These are phyloP conservation scores for Phialemoniopsis sp. DNA, from an alignment of 2,329 filamentous ascomycete species.

Conservation along the genomic window DNA sequence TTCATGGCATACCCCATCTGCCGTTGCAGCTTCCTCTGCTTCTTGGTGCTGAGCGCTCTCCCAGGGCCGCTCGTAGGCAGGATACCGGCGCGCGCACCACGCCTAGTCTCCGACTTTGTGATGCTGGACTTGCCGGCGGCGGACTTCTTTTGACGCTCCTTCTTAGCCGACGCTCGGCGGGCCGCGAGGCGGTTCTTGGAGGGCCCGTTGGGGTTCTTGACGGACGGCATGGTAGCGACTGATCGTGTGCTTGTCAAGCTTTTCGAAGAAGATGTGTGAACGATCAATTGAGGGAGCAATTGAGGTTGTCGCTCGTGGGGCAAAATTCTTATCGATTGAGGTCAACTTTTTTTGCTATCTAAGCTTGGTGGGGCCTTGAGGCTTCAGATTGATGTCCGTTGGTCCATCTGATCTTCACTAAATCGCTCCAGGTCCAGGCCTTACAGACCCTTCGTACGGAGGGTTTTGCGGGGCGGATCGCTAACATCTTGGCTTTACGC, in stretches of 20 bases:
- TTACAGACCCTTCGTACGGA: no score
- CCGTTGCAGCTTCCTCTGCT: constrained; percentile 51
- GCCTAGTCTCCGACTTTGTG: constrained; percentile 31
- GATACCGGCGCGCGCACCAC: constrained; percentile 48
- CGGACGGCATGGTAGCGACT: constrained; percentile 41
- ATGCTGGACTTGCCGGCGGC: constrained; percentile 18
- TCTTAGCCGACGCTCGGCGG: constrained; percentile 37
- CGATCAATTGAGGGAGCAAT: no score
- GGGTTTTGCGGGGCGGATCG: no score
- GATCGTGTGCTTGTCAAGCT: background rate
- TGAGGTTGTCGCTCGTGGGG: no score
- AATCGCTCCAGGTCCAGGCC: no score
- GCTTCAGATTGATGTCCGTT: no score
- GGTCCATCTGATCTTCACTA: no score
- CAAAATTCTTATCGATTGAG: no score
- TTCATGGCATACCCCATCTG: constrained; percentile 46
- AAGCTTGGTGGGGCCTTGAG: no score
- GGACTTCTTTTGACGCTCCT: constrained; percentile 35
- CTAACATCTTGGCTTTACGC: no score
- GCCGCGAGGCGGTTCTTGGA: constrained; percentile 49
- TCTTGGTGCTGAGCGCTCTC: constrained; percentile 47
- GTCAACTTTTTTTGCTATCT: no score
- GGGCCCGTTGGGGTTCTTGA: constrained; percentile 54
- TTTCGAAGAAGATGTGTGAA: background rate
- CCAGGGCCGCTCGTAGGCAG: constrained; percentile 53